These are phyloP conservation scores for Austropuccinia psidii DNA, from an alignment of 1,284 basidiomycete genomes.

Conservation along the genomic window DNA sequence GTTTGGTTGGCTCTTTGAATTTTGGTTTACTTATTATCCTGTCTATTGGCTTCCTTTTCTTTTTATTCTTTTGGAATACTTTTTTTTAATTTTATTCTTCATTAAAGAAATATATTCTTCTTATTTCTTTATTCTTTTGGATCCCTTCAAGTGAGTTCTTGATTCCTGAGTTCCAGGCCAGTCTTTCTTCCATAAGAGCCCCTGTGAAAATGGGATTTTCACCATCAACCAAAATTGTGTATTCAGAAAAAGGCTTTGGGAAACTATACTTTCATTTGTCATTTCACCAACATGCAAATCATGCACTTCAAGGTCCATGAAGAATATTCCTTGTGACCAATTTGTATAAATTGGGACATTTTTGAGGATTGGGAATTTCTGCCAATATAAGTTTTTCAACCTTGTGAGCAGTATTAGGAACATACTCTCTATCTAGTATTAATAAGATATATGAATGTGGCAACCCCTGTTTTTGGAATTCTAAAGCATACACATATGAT, in stretches of 20 bases:
- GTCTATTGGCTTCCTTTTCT: too few relatives aligned
- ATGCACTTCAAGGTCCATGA: slow-evolving; percentile 53
- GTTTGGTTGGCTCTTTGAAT: slow-evolving; percentile 2
- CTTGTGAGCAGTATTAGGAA: slow-evolving; percentile 46
- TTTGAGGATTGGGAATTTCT: slow-evolving; percentile 49
- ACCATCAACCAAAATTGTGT: slow-evolving; percentile 48
- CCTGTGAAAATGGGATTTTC: slow-evolving; percentile 50
- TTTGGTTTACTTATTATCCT: not conserved
- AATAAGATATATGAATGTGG: too few relatives aligned
- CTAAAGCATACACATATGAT: slow-evolving; percentile 51
- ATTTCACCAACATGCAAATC: slow-evolving; percentile 49
- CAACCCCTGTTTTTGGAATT: slow-evolving; percentile 54
- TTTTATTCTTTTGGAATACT: too few relatives aligned
- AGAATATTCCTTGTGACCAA: too few relatives aligned
- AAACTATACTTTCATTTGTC: slow-evolving; percentile 50
- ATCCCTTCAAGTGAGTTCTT: too few relatives aligned
- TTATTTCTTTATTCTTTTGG: too few relatives aligned
- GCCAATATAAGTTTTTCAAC: slow-evolving; percentile 52
- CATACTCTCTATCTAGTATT: slow-evolving; percentile 45
- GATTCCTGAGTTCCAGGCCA: too few relatives aligned
- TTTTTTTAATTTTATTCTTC: too few relatives aligned
- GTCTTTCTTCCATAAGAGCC: too few relatives aligned
- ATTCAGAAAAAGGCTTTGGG: slow-evolving; percentile 49
- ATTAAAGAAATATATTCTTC: too few relatives aligned
- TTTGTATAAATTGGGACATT: too few relatives aligned